A percentile compares a stretch with the other conserved stretches of the same genome.
Evolutionary conservation across 805 yeast genomes (phyloP).

Genomic region (Saturnispora saitoi): DNA sequence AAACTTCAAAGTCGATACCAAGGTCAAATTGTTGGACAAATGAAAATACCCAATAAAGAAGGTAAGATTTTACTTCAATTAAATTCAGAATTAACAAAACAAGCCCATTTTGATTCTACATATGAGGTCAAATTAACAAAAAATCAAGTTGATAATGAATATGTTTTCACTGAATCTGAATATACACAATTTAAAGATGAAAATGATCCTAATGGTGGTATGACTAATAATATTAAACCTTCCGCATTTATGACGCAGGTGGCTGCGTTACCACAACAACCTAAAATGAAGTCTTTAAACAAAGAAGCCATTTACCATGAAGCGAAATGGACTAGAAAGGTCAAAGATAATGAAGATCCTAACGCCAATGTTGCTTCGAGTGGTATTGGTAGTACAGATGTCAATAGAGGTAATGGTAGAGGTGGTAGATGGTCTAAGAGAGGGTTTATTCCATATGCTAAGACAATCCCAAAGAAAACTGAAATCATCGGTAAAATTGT

Average conservation of each 20-base stretch:
- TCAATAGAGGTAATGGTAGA: constrained; percentile 5
- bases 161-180: constrained; percentile 81
- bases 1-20: constrained; percentile 48
- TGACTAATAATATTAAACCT: neutral
- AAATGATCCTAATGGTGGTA: neutral
- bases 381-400: constrained; percentile 26
- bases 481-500: constrained; percentile 77
- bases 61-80: constrained; percentile 48
- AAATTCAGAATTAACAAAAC: constrained; percentile 38
- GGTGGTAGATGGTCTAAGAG: constrained; percentile 6
- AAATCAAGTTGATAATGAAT: constrained; percentile 76
- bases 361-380: constrained; percentile 10
- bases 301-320: constrained; percentile 29
- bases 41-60: constrained; percentile 44
- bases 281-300: constrained; percentile 34
- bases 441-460: constrained; percentile 63
- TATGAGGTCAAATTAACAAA: constrained; percentile 75
- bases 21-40: constrained; percentile 75
- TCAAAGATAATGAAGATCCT: constrained; percentile 17
- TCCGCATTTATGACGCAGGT: constrained; percentile 42
- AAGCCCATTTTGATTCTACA: constrained; percentile 64
- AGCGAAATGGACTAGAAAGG: constrained; percentile 26
- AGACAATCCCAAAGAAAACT: constrained; percentile 83
- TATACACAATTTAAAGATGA: constrained; percentile 47
- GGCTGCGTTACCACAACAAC: constrained; percentile 45